Percentiles rank a stretch among this genome's conserved stretches.
phyloP scores from a whole-genome alignment of 2,329 filamentous ascomycete genomes.

The Cyphellophora europaea region DNA sequence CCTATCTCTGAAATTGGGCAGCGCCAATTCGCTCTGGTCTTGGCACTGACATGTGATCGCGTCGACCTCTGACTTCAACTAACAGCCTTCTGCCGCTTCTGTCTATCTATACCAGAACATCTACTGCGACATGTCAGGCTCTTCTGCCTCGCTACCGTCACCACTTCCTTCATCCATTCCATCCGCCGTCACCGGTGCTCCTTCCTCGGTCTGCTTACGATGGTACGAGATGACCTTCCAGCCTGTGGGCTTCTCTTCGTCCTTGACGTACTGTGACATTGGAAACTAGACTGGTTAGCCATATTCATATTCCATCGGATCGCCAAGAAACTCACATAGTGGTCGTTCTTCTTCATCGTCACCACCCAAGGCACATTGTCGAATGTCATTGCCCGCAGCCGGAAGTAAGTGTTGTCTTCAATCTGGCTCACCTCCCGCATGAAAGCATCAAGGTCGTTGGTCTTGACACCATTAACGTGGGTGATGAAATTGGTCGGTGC shows the following conservation, averaged over 20 bases:
- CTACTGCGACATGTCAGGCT: too few relatives aligned
- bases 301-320: too few relatives aligned
- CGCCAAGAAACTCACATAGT: constrained; percentile 63
- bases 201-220: constrained; percentile 33
- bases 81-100: too few relatives aligned
- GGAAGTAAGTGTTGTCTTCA: constrained; percentile 95
- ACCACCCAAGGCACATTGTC: constrained; percentile 99
- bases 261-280: constrained; percentile 56
- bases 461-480: constrained; percentile 82
- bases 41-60: too few relatives aligned
- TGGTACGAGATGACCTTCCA: constrained; percentile 50
- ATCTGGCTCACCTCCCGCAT: constrained; percentile 75
- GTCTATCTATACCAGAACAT: too few relatives aligned
- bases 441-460: constrained; percentile 73
- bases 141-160: constrained; percentile 22
- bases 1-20: too few relatives aligned
- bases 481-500: constrained; percentile 97
- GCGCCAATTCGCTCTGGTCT: too few relatives aligned
- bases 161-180: constrained; percentile 35
- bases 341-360: constrained; percentile 99
- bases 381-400: constrained; percentile 93
- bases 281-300: constrained; percentile 42
- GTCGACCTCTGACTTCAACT: too few relatives aligned
- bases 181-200: constrained; percentile 34
- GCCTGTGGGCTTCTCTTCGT: constrained; percentile 39